Evolutionary conservation across 352 stramenopile genomes (phyloP), one percentile per base, ranked within the genome.

Genomic region (Pythium biforme): DNA sequence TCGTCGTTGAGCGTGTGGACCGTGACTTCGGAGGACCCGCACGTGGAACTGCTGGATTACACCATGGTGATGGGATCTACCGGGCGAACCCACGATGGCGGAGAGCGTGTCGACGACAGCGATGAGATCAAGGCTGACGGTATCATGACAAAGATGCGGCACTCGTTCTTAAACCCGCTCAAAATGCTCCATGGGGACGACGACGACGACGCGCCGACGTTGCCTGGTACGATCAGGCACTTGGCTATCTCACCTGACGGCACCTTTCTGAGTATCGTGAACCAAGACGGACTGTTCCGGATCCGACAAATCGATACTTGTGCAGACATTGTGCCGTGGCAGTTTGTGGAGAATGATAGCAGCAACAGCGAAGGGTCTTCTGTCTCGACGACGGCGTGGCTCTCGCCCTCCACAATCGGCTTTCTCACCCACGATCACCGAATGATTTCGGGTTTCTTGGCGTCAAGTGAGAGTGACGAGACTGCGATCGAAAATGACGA

Each of bases 1-100:
- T 90, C 81, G 1, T 89, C 83, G 3, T 45, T 92, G 27, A 90
- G 75, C 55, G 79, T 89, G 17, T 92, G 83, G 83, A 74, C 69
- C 48, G 56, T 92, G 20, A 22, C 33, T 10, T 64, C 69, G 4
- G 65, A 54, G 27, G 79, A 78, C 49, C 72, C 86, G 19, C 64
- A 75, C 33, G 68, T 68, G 1, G 81, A 90, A 34, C 40, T 92
- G 37, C 59, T 90, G 25, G 83, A 92, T 51, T 88, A 76, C 53
- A 89, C 81, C 17, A 88, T 92, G 68, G 66, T 90, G 1, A 31
- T 88, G 15, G 77, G 65, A 23, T 37, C 37, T 52, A 9, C 37
- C 62, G 2, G 23, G 3, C 0, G 23, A 47, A 23, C 40, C 19
- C 5, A 47, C 12, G 20, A 40, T 41, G 10, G 11, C 4, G 14